Base-by-base conservation (phyloP, 2,329 filamentous ascomycete genomes). In the Trichophaea hybrida region DNA sequence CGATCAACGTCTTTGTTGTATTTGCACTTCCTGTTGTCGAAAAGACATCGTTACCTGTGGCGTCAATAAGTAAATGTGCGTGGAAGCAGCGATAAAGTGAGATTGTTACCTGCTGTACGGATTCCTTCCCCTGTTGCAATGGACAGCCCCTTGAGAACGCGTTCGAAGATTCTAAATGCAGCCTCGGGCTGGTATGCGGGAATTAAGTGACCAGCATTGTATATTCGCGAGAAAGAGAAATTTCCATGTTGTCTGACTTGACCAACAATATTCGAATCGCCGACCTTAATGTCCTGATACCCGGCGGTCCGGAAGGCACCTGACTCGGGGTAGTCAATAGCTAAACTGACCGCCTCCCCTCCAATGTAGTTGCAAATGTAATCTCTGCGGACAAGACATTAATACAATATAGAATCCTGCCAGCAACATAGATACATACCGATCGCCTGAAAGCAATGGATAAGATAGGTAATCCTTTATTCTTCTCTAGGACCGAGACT, bases 181-280 rank as follows among this genome's bases (percentile, higher is more conserved):
- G 80, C 80, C 68, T 79, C 74, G 10, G 81, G 81, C 71, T 84
- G 81, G 68, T 80, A 81, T 57, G 76, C 78, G 0, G 80, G 76
- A 0, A 82, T 77, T 55, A 80, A 77, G 67, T 86, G 83, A 1
- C 83, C 82, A 13, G 82, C 76, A 67, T 85, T 79, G 13, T 82
- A 85, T 52, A 86, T 75, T 6, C 83, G 77, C 57, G 79, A 80
- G 69, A 86, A 86, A 13, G 78, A 81, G 57, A 86, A 77, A 66
- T 90, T 90, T 8, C 84, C 86, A 67, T 81, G 86, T 70, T 93
- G 86, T 3, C 86, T 79, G 0, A 88, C 86, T 59, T 80, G 79
- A 17, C 87, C 88, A 55, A 80, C 86, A 68, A 82, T 80, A 71
- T 85, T 84, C 5, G 78, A 76, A 32, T 76, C 77, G 69, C 88